Conservation (phyloP, 164 flowering plant species). For the Protea cynaroides region DNA sequence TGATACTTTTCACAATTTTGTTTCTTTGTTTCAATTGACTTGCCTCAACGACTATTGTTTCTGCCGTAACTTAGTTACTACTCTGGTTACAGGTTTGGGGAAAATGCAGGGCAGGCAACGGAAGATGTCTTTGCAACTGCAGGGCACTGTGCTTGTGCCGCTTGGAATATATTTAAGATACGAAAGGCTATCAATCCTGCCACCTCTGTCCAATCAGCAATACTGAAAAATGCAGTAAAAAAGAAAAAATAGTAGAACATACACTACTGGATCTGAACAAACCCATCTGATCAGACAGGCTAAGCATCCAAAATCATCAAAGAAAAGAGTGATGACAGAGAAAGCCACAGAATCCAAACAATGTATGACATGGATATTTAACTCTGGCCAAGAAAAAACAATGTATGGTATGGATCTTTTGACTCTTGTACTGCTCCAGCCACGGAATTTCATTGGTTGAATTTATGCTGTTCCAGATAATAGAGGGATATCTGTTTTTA, state of each 20-base stretch:
- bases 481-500: too few relatives aligned
- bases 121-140: slow-evolving; percentile 74
- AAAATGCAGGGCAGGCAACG: slow-evolving; percentile 78
- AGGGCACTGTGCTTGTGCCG: slow-evolving; percentile 62
- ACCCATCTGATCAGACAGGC: background rate
- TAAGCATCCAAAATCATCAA: too few relatives aligned
- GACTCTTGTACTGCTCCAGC: too few relatives aligned
- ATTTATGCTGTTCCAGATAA: too few relatives aligned
- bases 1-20: too few relatives aligned
- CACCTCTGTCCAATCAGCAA: slow-evolving; percentile 35
- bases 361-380: too few relatives aligned
- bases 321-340: too few relatives aligned
- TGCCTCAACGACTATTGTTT: background rate
- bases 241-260: slow-evolving; percentile 5
- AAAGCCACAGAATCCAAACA: too few relatives aligned
- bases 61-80: background rate
- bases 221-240: slow-evolving; percentile 35
- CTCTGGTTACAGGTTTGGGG: slow-evolving; percentile 51
- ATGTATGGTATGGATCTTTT: too few relatives aligned
- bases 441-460: too few relatives aligned
- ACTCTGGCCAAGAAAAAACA: too few relatives aligned
- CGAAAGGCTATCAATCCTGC: slow-evolving; percentile 68
- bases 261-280: background rate
- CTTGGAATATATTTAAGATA: slow-evolving; percentile 82
- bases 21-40: too few relatives aligned